Base-by-base conservation (phyloP, 768 basidiomycete genomes). In the Astraeus odoratus region DNA sequence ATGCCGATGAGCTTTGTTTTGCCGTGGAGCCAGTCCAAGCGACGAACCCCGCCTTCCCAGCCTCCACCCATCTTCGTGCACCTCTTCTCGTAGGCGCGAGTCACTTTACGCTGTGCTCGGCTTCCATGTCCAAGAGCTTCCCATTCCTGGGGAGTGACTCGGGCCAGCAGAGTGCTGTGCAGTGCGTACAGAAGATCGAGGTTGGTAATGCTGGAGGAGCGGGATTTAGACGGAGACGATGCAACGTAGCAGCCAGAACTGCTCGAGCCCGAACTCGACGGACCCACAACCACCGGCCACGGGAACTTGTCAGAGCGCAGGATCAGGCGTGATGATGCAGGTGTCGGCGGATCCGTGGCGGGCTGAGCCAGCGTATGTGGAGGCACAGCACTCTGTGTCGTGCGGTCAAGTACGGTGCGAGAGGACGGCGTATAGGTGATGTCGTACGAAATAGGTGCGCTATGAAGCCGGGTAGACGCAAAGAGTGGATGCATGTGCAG, bases 71-170 rank as follows among this genome's bases (percentile, higher is more conserved):
- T 71, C 51, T 68, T 70, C 44, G 67, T 64, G 48, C 83, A 85
- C 25, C 83, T 67, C 50, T 71, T 70, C 58, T 83, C 77, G 53
- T 83, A 85, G 26, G 80, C 80, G 22, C 68, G 68, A 15, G 79
- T 71, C 15, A 80, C 73, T 50, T 74, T 76, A 39, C 78, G 72
- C 57, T 84, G 82, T 20, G 69, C 68, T 3, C 72, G 70, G 52
- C 75, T 77, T 10, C 74, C 73, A 39, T 72, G 65, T 0, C 78
- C 80, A 4, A 85, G 69, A 0, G 69, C 61, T 39, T 75, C 74
- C 83, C 83, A 86, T 52, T 86, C 83, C 43, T 75, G 72, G 3
- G 74, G 72, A 9, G 80, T 80, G 6, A 83, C 72, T n/a, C 76
- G 72, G 13, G 65, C 61, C 37, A 72, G 59, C 34, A 85, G 73